Evolutionary conservation across 2,329 filamentous ascomycete species (phyloP), one percentile per base, ranked within the genome.

Genomic region (Alternaria conjuncta): DNA sequence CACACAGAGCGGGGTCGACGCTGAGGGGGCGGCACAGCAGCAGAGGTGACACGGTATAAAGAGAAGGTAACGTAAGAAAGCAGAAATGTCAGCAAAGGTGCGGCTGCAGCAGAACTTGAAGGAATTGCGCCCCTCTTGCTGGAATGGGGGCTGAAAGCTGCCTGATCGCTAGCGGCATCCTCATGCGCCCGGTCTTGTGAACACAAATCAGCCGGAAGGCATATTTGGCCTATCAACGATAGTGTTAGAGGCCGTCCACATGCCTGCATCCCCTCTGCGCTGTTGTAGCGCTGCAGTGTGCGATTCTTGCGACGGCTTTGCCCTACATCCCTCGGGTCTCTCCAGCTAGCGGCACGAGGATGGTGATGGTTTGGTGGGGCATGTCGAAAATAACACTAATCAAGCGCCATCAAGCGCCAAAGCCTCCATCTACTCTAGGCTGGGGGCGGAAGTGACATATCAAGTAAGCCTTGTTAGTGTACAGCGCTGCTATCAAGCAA

Each of bases 161-260:
- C 32, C 32, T 36, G 32, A 36, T 36, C 32, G n/a, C 32, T 36
- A 36, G 32, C 32, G 32, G 32, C 32, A 36, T 51, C 57, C 61
- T 66, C 63, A 64, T 62, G 66, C 66, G 60, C 60, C 57, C 63
- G 49, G 69, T 74, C 72, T 70, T 67, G 60, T 73, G 71, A 58
- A 70, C 71, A 59, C 44, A 28, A 28, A 49, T 36, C 55, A 50
- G 63, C 61, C 32, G 18, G 47, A 20, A 45, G 32, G 57, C 61
- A 59, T 56, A 28, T 43, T 20, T 20, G 36, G 43, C 32, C 32
- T 56, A 53, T 50, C 49, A 60, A 57, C 53, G 47, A 57, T 57
- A 50, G 46, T 55, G 28, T 45, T 32, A 55, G 45, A 60, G 65
- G 56, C 62, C 36, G 58, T 55, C 55, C 60, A 64, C 57, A 64